Evolutionary conservation across 2,329 filamentous ascomycete species (phyloP), one percentile per base, ranked within the genome.

Genomic region (Coniella lustricola): DNA sequence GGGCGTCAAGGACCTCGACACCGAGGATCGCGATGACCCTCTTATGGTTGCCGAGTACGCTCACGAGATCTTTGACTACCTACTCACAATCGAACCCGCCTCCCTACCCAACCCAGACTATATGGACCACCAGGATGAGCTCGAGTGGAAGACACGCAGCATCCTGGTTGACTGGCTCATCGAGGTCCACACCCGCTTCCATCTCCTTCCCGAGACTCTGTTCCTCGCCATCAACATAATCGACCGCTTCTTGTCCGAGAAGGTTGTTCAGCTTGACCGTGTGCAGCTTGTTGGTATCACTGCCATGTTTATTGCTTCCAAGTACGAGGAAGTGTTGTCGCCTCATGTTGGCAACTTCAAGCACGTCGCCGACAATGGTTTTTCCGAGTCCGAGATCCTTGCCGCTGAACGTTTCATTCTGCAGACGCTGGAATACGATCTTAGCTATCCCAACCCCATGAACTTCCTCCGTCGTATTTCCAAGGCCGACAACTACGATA

Each of bases 361-460:
- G 60, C 89, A 95, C 61, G 90, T 98, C 59, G 90, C 93, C 62
- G 93, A 98, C 62, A 90, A 97, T 67, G 93, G 91, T 49, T 98
- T 97, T 69, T 87, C 83, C 4, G 91, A 96, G 66, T 82, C 87
- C 39, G 93, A 98, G 71, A 97, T 98, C 57, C 77, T 98, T 34
- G 91, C 88, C 62, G 93, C 93, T n/a, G 93, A 98, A 70, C 87
- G 93, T 57, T 95, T 94, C 65, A 84, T 98, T 56, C 83, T 98
- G 45, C 81, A 82, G 56, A 90, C 90, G 5, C 79, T 98, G 53
- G 85, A 96, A 72, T 98, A 96, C 67, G 91, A 98, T 65, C 82
- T 98, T 55, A 96, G 90, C 74, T 98, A 96, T 64, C 93, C 93
- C 49, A 98, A 98, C 70, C 93, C 93, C 18, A 98, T 98, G 93